Evolutionary conservation across 2,329 filamentous ascomycete species (phyloP), one percentile per base, ranked within the genome.

Genomic region (Aureobasidium sp.): DNA sequence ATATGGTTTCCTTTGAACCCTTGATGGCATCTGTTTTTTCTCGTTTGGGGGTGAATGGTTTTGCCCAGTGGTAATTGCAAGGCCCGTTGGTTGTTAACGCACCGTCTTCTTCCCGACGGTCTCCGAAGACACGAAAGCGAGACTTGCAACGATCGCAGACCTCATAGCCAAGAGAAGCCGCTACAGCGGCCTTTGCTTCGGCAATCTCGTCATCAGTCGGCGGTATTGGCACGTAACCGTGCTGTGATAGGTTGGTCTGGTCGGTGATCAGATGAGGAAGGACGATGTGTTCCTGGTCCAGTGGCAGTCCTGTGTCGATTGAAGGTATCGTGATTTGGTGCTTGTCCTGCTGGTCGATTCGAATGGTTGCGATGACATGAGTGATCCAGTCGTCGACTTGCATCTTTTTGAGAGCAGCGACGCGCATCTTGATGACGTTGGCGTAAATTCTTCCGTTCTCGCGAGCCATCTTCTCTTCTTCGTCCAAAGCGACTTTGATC

Each of bases 121-220:
- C 88, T 0, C 90, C 89, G 59, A 95, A 97, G 3, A 95, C 88
- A 63, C 95, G 88, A 63, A 98, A 98, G 19, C 91, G 83, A 29
- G 83, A 82, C 37, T 77, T 77, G 69, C 93, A 98, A 17, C 93
- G 84, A 63, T 95, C 90, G 63, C 93, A 98, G 45, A 82, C 78
- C 70, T 98, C 93, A 77, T 85, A 95, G 42, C 88, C 88, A 49
- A 81, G 79, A 11, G 85, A 80, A 6, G 81, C 75, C 42, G 80
- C 74, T 0, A 88, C 76, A 0, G 83, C 88, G 38, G 79, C 75
- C 29, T 74, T 79, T 0, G 88, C 85, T 47, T 78, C 75, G 48
- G 79, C 72, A 16, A 96, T 79, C 16, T 88, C 85, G 6, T 78
- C 76, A 1, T 79, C 72, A 0, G 79, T 78, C 0, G 90, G 90